phyloP scores from a whole-genome alignment of 495 filamentous ascomycete genomes.

The Trichocladium antarcticum region DNA sequence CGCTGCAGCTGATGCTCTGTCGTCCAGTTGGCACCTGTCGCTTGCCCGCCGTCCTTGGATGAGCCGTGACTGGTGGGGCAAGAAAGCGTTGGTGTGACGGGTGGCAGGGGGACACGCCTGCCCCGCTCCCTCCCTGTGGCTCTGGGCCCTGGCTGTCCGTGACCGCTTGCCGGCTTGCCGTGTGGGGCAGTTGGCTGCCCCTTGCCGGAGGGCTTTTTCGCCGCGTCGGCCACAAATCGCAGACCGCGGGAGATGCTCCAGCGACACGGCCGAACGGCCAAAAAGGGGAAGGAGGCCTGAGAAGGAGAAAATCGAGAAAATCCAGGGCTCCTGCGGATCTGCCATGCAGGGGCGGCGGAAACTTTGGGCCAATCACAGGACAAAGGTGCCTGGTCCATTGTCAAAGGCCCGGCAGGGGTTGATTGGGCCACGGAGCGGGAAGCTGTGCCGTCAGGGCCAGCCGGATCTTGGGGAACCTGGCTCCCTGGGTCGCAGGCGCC shows the following conservation, averaged over 20 bases:
- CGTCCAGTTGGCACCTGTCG: not conserved
- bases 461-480: constrained; percentile 21
- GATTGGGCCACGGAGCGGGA: constrained; percentile 14
- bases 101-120: not conserved
- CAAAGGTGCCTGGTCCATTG: constrained; percentile 11
- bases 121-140: not conserved
- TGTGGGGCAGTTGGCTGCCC: constrained; percentile 4
- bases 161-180: constrained; percentile 1
- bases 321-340: not conserved
- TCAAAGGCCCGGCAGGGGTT: constrained; percentile 2
- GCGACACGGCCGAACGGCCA: not conserved
- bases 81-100: constrained; percentile 9
- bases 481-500: constrained; percentile 11
- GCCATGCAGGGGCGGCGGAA: constrained; percentile 1
- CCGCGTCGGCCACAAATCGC: not conserved
- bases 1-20: not conserved
- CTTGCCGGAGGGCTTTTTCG: not conserved
- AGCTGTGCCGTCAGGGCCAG: constrained; percentile 5
- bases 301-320: constrained; percentile 7
- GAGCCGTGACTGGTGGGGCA: constrained; percentile 4
- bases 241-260: not conserved
- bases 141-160: not conserved
- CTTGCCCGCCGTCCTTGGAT: constrained; percentile 2
- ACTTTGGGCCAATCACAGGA: constrained; percentile 11
- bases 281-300: constrained; percentile 7